Conservation (phyloP, 768 basidiomycete genomes). For the Jaapia argillacea region DNA sequence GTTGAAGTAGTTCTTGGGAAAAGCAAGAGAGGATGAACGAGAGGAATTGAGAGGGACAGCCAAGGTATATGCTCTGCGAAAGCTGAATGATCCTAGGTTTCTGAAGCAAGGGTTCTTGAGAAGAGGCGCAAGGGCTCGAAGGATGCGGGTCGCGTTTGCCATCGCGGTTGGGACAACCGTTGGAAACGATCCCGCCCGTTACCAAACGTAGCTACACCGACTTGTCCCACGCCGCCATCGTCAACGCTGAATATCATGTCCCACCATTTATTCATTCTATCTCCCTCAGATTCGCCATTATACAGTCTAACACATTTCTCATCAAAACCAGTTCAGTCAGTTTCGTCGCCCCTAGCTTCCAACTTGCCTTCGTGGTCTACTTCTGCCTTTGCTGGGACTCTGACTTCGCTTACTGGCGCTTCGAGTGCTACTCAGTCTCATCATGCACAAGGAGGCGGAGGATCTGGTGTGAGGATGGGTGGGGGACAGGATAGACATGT, state of each 20-base stretch:
- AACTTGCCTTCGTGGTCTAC: constrained; percentile 89
- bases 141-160: no score
- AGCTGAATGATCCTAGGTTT: no score
- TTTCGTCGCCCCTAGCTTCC: constrained; percentile 61
- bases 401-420: constrained; percentile 81
- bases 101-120: no score
- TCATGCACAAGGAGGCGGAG: constrained; percentile 49
- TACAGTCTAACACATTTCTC: constrained; percentile 81
- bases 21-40: no score
- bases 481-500: constrained; percentile 87
- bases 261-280: constrained; percentile 78
- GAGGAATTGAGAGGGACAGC: no score
- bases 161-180: no score
- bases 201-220: neutral
- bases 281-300: constrained; percentile 79
- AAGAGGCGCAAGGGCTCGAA: no score
- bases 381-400: constrained; percentile 82
- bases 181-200: no score
- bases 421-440: constrained; percentile 58
- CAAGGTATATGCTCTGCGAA: no score
- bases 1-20: no score
- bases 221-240: neutral
- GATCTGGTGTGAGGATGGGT: constrained; percentile 42
- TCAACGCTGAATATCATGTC: constrained; percentile 43
- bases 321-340: constrained; percentile 52